Evolutionary conservation across 225 moss, liverwort and hornwort species (phyloP), one percentile per base, ranked within the genome.

Genomic region (Rhytidiadelphus loreus): DNA sequence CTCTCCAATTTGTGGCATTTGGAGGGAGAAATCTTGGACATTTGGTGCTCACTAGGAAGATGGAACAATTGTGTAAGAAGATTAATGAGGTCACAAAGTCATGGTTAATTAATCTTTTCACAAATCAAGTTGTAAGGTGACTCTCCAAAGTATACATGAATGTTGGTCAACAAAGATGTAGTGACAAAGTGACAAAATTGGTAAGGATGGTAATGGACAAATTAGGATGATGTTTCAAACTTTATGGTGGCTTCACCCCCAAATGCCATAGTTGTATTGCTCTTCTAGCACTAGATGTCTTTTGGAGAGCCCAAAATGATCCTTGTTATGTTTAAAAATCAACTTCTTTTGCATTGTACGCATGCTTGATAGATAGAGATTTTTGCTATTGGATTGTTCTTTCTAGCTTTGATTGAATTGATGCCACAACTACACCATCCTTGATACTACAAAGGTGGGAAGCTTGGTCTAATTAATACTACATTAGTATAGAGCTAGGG

Each of bases 1-100:
- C 3, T 70, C 0, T 70, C 1, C 5, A 70, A 15, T 70, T 41
- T 2, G 2, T 41, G 2, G 24, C 1, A 0, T 69, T 26, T 71
- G 9, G 16, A 71, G 16, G 26, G 9, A 26, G 3, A 43, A 71
- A 3, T 26, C 16, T 15, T 26, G 2, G 26, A 16, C 9, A 70
- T 71, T 8, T 26, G 5, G 26, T 25, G 8, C 15, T 41, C 4
- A 5, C 25, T 41, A 8, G 25, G 15, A 6, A 71, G 9, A 26
- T 71, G 16, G 9, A 43, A 25, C 43, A 69, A 26, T 26, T 43
- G 70, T 8, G 26, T 70, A 41, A 5, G 16, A 1, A 43, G 9
- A 26, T 26, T 26, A 43, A 26, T 43, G 26, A 70, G 15, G 26
- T 2, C 16, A 43, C 16, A 71, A 43, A 71, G 26, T 16, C 26